Evolutionary conservation across 495 filamentous ascomycete species (phyloP).

Genomic region (Penicillium bialowiezense): DNA sequence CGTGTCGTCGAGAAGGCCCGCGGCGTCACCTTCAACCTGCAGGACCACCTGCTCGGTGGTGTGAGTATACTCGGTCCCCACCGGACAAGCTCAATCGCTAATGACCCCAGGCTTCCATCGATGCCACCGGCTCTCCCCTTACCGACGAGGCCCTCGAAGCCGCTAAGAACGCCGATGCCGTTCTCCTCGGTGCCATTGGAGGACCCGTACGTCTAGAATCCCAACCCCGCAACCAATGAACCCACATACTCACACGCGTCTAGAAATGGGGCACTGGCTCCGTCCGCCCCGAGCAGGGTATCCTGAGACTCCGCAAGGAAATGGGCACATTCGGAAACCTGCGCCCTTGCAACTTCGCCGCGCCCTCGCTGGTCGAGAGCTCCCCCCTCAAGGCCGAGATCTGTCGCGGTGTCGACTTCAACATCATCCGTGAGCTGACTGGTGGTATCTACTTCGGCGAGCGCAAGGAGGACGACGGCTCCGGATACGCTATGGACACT

Average conservation of each 20-base stretch:
- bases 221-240: slow-evolving; percentile 1
- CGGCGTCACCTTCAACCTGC: slow-evolving; percentile 78
- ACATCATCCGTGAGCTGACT: slow-evolving; percentile 90
- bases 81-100: not conserved
- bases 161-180: slow-evolving; percentile 86
- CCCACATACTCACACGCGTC: not conserved
- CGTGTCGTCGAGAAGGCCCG: slow-evolving; percentile 68
- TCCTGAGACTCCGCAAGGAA: slow-evolving; percentile 90
- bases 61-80: slow-evolving; percentile 52
- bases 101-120: slow-evolving; percentile 67
- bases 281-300: slow-evolving; percentile 91
- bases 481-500: slow-evolving; percentile 78
- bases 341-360: slow-evolving; percentile 94
- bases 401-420: slow-evolving; percentile 88
- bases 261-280: slow-evolving; percentile 91
- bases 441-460: slow-evolving; percentile 98
- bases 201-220: slow-evolving; percentile 66
- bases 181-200: slow-evolving; percentile 92
- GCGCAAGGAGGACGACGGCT: slow-evolving; percentile 75
- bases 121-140: slow-evolving; percentile 71
- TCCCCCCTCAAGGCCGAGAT: slow-evolving; percentile 88
- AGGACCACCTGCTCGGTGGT: slow-evolving; percentile 89
- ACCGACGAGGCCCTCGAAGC: slow-evolving; percentile 82
- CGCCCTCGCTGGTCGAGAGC: slow-evolving; percentile 77
- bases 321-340: slow-evolving; percentile 96